phyloP scores from a whole-genome alignment of 2,329 filamentous ascomycete species.

The Penicillium sp. region DNA sequence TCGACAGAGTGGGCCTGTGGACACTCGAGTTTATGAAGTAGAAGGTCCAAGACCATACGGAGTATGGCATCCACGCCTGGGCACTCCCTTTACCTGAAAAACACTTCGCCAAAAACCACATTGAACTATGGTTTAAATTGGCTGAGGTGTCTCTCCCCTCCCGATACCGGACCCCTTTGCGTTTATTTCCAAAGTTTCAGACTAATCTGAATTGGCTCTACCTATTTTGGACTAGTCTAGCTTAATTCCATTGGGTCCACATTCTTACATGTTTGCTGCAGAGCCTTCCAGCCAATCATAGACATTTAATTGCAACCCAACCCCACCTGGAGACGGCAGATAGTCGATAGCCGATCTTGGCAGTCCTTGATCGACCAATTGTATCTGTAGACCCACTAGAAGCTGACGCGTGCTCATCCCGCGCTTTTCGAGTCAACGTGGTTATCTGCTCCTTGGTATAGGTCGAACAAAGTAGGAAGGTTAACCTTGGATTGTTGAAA shows the following conservation, averaged over 20 bases:
- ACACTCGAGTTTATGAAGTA: too few species aligned
- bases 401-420: conserved; percentile 40
- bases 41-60: background rate
- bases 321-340: conserved; percentile 33
- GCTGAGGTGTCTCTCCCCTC: conserved; percentile 1
- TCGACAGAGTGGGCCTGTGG: background rate
- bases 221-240: conserved; percentile 3
- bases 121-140: conserved; percentile 7
- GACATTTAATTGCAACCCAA: background rate
- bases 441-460: conserved; percentile 3
- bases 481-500: background rate
- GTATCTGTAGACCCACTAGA: conserved; percentile 15
- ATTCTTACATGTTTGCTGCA: conserved; percentile 25
- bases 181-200: background rate
- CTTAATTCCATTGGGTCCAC: conserved; percentile 15
- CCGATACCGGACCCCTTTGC: conserved; percentile 21
- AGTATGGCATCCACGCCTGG: background rate
- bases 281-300: conserved; percentile 8
- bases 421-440: conserved; percentile 19
- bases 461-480: conserved; percentile 7
- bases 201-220: background rate
- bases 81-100: background rate
- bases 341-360: conserved; percentile 44
- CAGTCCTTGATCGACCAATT: conserved; percentile 33
- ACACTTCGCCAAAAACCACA: background rate